These are phyloP conservation scores for Cymbopogon citratus DNA, from an alignment of 176 grass and related monocot genomes.

Conservation along the genomic window DNA sequence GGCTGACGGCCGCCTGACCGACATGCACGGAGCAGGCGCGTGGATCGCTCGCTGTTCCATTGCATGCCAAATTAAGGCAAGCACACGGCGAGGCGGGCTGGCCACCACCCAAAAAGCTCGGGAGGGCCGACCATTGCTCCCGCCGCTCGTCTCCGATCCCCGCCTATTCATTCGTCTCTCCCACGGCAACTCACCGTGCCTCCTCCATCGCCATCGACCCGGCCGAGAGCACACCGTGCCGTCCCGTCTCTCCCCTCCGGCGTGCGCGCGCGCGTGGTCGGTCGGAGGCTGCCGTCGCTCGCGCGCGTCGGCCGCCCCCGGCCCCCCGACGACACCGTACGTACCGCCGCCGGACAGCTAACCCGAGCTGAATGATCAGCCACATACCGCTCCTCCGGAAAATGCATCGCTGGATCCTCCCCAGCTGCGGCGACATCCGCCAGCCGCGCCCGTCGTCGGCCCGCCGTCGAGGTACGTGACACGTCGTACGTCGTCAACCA, in stretches of 20 bases:
- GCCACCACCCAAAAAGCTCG: constrained; percentile 16
- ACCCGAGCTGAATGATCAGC: not conserved
- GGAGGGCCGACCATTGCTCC: constrained; percentile 20
- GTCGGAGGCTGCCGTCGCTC: constrained; percentile 34
- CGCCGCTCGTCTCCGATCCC: not conserved
- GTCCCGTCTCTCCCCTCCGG: not conserved
- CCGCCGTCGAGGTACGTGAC: constrained; percentile 32
- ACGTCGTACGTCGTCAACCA: too few relatives aligned
- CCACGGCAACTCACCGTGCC: not conserved
- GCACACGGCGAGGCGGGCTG: not conserved
- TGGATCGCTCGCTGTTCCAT: not conserved
- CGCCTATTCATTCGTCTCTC: not conserved
- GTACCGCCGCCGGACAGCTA: not conserved
- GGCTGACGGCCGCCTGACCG: not conserved
- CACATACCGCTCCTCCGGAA: not conserved
- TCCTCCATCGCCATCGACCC: not conserved
- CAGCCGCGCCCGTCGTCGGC: not conserved
- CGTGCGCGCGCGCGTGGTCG: constrained; percentile 10
- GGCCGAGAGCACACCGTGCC: not conserved
- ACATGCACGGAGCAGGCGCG: not conserved
- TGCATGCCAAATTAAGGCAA: constrained; percentile 3
- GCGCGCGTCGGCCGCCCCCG: constrained; percentile 25
- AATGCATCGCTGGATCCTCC: constrained; percentile 48
- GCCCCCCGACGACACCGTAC: not conserved
- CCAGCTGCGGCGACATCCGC: constrained; percentile 43